phyloP scores from a whole-genome alignment of 306 rosid species.

The Lagenaria siceraria region DNA sequence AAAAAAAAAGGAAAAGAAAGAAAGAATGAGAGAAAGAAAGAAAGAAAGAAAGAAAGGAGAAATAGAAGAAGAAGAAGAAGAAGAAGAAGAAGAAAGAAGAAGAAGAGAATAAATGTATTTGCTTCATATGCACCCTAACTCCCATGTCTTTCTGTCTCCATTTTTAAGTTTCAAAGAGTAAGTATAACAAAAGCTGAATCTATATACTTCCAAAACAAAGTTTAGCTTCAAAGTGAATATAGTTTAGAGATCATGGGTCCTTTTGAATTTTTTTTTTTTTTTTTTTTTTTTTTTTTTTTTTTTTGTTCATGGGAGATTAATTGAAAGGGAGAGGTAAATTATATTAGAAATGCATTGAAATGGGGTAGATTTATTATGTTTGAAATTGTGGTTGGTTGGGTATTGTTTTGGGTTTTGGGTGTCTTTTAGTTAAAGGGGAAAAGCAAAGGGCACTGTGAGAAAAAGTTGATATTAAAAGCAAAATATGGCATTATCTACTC shows the following conservation, averaged over 20 bases:
- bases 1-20: background rate
- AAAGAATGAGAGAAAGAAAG: background rate
- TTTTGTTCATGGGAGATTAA: too few relatives aligned
- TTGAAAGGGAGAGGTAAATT: too few relatives aligned
- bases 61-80: background rate
- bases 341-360: too few relatives aligned
- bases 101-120: constrained; percentile 38
- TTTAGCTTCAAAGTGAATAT: background rate
- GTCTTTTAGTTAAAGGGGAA: constrained; percentile 61
- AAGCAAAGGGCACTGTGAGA: constrained; percentile 52
- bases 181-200: constrained; percentile 12
- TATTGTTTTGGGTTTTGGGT: background rate
- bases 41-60: too few relatives aligned
- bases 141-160: constrained; percentile 20
- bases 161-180: constrained; percentile 26
- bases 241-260: background rate
- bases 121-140: constrained; percentile 45
- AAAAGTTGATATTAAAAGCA: constrained; percentile 81
- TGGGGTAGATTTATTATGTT: background rate
- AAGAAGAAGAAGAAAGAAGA: constrained; percentile 1
- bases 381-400: background rate
- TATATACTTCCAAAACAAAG: background rate
- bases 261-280: background rate
- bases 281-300: too few relatives aligned
- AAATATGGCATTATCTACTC: constrained; percentile 99